These are phyloP conservation scores for Clitopilus hobsonii DNA, from an alignment of 768 basidiomycete genomes.

Conservation along the genomic window DNA sequence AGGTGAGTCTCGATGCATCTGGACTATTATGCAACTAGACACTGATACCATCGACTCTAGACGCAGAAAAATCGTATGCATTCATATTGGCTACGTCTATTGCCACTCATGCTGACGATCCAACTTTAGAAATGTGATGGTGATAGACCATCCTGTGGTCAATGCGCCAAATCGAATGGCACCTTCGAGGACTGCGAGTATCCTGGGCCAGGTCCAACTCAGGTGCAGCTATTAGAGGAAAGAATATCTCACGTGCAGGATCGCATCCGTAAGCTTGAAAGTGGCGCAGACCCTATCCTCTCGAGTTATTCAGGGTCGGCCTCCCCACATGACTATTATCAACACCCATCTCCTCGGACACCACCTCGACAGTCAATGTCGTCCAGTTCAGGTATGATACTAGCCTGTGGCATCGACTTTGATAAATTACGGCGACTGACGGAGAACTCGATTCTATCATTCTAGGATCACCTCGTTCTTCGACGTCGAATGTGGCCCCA, in stretches of 20 bases:
- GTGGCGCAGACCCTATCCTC: conserved; percentile 1
- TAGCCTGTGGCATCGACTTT: neutral
- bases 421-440: neutral
- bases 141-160: conserved; percentile 4
- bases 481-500: conserved; percentile 4
- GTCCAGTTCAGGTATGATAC: neutral
- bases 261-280: conserved; percentile 5
- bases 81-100: too few species aligned
- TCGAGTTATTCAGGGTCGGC: conserved; percentile 4
- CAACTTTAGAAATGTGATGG: conserved; percentile 10
- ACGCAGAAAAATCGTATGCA: conserved; percentile 9
- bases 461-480: conserved; percentile 4
- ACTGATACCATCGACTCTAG: neutral
- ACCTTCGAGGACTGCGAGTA: conserved; percentile 12
- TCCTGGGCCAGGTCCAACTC: conserved; percentile 5
- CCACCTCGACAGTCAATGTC: neutral
- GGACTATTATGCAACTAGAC: neutral
- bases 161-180: conserved; percentile 5
- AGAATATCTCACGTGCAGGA: conserved; percentile 8
- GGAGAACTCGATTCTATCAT: neutral
- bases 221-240: conserved; percentile 8
- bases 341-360: neutral
- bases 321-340: neutral
- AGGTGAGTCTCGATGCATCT: neutral
- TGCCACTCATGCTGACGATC: too few species aligned